phyloP scores from a whole-genome alignment of 2,329 filamentous ascomycete species.

The Leptographium lundbergii region DNA sequence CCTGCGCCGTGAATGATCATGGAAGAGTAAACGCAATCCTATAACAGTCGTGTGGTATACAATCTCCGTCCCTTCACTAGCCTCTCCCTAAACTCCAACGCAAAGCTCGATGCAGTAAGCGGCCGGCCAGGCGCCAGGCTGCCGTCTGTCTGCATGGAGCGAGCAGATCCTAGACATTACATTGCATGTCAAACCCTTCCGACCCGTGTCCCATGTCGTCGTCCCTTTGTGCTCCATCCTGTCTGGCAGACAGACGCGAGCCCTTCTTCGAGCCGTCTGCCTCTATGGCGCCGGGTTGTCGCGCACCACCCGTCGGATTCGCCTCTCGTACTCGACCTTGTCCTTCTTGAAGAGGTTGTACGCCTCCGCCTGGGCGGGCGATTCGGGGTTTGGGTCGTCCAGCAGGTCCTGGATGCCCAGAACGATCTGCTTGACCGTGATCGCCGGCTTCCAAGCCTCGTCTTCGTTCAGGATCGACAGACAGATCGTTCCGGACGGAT shows the following conservation, averaged over 20 bases:
- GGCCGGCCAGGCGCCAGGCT: not conserved
- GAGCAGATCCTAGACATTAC: not conserved
- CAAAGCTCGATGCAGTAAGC: not conserved
- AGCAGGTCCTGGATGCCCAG: conserved; percentile 92
- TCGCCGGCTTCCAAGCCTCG: conserved; percentile 96
- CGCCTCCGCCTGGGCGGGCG: conserved; percentile 89
- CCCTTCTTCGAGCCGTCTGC: not conserved
- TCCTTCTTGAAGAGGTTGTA: conserved; percentile 97
- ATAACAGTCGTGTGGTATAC: not conserved
- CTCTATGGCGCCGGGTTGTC: conserved; percentile 68
- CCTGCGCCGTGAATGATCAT: not conserved
- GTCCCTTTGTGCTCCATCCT: not conserved
- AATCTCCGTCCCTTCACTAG: not conserved
- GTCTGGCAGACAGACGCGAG: not conserved
- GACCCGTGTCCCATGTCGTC: not conserved
- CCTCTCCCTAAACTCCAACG: not conserved
- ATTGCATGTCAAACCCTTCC: not conserved
- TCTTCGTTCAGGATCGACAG: conserved; percentile 96
- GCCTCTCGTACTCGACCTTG: conserved; percentile 71
- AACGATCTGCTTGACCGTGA: conserved; percentile 96
- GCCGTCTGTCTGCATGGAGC: not conserved
- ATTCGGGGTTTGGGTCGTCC: conserved; percentile 93
- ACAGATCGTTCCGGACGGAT: conserved; percentile 94
- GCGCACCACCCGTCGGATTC: conserved; percentile 73
- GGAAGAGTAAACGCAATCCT: not conserved